phyloP scores from a whole-genome alignment of 2,329 filamentous ascomycete species.

The Sphaerulina musiva region DNA sequence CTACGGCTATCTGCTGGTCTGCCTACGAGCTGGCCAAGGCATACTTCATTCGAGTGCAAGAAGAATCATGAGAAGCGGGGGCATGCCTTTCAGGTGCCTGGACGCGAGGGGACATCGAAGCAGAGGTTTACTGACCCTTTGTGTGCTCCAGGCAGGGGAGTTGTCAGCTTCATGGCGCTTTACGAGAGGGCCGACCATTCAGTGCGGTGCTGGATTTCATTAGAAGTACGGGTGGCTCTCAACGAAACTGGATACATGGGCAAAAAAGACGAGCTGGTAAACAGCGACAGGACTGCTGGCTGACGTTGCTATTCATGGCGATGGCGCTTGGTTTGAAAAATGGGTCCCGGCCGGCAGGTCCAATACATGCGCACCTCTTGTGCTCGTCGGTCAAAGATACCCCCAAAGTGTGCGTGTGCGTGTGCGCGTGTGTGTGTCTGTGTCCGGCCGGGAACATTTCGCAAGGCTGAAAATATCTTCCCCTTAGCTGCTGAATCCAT shows the following conservation, averaged over 20 bases:
- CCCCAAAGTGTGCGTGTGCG: too few relatives aligned
- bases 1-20: conserved; percentile 98
- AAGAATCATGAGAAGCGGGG: conserved; percentile 22
- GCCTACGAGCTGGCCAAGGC: conserved; percentile 64
- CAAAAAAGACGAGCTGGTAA: not conserved
- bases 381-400: not conserved
- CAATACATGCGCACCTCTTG: not conserved
- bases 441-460: not conserved
- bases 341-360: not conserved
- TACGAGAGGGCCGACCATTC: not conserved
- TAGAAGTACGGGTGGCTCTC: not conserved
- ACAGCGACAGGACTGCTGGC: not conserved
- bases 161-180: not conserved
- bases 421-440: not conserved
- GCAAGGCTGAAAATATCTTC: not conserved
- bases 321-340: not conserved
- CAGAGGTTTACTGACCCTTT: not conserved
- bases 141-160: not conserved
- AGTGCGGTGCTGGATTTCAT: not conserved
- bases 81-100: not conserved
- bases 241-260: not conserved
- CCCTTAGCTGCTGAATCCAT: too few relatives aligned
- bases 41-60: conserved; percentile 50
- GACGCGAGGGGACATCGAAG: not conserved
- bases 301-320: not conserved